Percentiles rank a stretch among this genome's conserved stretches.
phyloP scores from a whole-genome alignment of 306 rosid genomes.

The Mimosa bimucronata region DNA sequence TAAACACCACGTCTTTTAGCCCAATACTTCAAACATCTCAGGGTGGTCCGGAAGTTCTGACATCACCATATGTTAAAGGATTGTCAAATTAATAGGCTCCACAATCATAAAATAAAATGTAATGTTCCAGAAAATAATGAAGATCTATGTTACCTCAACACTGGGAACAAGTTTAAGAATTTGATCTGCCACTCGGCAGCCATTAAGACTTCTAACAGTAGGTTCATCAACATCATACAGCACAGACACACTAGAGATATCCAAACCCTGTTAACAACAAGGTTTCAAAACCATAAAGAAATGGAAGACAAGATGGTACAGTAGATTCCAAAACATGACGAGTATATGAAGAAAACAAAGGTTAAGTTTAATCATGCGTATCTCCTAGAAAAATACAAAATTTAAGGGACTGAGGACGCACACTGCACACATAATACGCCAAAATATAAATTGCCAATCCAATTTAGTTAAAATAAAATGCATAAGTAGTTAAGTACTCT shows the following conservation, averaged over 20 bases:
- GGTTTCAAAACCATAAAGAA: slow-evolving; percentile 35
- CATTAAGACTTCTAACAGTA: slow-evolving; percentile 94
- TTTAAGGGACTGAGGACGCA: slow-evolving; percentile 5
- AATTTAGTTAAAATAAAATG: slow-evolving; percentile 18
- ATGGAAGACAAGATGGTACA: slow-evolving; percentile 26
- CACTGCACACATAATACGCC: not conserved
- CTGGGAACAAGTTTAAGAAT: slow-evolving; percentile 96
- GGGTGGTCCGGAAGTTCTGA: slow-evolving; percentile 85
- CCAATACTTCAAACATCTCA: slow-evolving; percentile 94
- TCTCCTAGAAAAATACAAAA: slow-evolving; percentile 18
- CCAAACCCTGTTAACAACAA: slow-evolving; percentile 69
- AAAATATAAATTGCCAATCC: not conserved
- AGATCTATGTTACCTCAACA: slow-evolving; percentile 64
- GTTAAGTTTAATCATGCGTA: not conserved
- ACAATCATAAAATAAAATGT: slow-evolving; percentile 30
- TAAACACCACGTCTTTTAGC: slow-evolving; percentile 97
- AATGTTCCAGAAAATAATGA: slow-evolving; percentile 27
- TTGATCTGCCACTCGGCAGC: slow-evolving; percentile 98
- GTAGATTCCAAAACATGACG: slow-evolving; percentile 11
- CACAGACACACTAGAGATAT: slow-evolving; percentile 78
- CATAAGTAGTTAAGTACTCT: slow-evolving; percentile 14
- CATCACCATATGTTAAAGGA: slow-evolving; percentile 43
- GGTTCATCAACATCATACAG: slow-evolving; percentile 79
- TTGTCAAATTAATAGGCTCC: slow-evolving; percentile 39
- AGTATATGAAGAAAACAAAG: slow-evolving; percentile 5